A percentile compares a stretch with the other conserved stretches of the same genome.
phyloP scores from a whole-genome alignment of 75 land plant genomes.

The Gnetum montanum region DNA sequence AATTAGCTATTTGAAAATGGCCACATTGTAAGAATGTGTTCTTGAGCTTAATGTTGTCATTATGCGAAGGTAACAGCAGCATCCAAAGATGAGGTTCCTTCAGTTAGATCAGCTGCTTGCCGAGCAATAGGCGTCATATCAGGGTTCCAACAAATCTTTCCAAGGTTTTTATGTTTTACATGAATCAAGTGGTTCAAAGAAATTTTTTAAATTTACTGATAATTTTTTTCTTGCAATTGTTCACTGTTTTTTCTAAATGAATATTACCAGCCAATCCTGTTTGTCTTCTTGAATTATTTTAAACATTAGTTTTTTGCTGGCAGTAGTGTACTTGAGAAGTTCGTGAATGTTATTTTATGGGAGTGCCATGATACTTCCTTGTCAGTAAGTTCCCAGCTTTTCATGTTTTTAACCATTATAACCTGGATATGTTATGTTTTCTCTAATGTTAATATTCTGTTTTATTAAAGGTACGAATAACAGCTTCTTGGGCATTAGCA shows the following conservation, averaged over 20 bases:
- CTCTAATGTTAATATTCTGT: not conserved
- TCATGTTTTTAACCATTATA: not conserved
- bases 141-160: constrained; percentile 52
- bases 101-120: constrained; percentile 93
- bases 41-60: not conserved
- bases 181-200: not conserved
- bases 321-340: too few species aligned
- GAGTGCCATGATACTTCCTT: constrained; percentile 8
- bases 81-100: constrained; percentile 49
- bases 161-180: constrained; percentile 41
- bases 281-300: not conserved
- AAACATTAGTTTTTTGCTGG: too few species aligned
- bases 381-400: constrained; percentile 2
- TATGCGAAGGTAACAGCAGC: constrained; percentile 51
- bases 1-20: too few species aligned
- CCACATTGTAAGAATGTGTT: not conserved
- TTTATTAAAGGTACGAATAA: constrained; percentile 67
- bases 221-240: not conserved
- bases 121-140: constrained; percentile 89
- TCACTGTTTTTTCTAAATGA: not conserved
- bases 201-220: not conserved
- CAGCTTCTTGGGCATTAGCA: constrained; percentile 95
- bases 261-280: not conserved
- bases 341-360: constrained; percentile 8
- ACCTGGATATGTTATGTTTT: not conserved